Percentiles rank a stretch among this genome's conserved stretches.
phyloP scores from a whole-genome alignment of 805 yeast genomes.

The Jamesozyma spencerorum region DNA sequence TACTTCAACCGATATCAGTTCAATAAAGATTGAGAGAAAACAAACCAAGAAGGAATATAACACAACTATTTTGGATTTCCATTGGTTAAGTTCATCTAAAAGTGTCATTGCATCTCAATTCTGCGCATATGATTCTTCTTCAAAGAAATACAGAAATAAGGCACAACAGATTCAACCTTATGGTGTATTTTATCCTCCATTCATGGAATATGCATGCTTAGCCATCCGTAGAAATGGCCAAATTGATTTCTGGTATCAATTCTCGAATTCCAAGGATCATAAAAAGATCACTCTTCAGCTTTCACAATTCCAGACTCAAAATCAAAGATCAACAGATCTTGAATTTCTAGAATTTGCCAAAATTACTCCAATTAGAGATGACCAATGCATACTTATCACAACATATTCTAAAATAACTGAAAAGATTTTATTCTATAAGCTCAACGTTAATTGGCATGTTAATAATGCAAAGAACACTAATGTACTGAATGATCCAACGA shows the following conservation, averaged over 20 bases:
- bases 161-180: constrained; percentile 29
- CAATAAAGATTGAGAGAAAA: constrained; percentile 32
- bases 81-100: constrained; percentile 34
- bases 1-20: constrained; percentile 32
- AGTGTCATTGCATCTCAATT: constrained; percentile 26
- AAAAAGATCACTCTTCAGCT: constrained; percentile 28
- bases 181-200: constrained; percentile 32
- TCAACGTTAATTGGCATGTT: constrained; percentile 28
- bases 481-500: constrained; percentile 25
- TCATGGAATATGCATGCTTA: constrained; percentile 30
- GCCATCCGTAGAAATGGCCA: constrained; percentile 30
- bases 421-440: constrained; percentile 24
- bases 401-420: constrained; percentile 21
- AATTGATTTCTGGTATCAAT: constrained; percentile 32
- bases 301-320: constrained; percentile 10
- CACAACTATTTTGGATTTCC: constrained; percentile 34
- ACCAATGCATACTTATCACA: constrained; percentile 25
- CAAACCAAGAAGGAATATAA: constrained; percentile 30
- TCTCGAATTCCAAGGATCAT: constrained; percentile 31
- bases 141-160: constrained; percentile 24
- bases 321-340: constrained; percentile 19
- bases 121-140: constrained; percentile 24
- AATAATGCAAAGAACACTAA: constrained; percentile 15
- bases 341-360: constrained; percentile 28
- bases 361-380: constrained; percentile 28